Conservation (phyloP, 805 yeast species). For the Nakazawaea wyomingensis region DNA sequence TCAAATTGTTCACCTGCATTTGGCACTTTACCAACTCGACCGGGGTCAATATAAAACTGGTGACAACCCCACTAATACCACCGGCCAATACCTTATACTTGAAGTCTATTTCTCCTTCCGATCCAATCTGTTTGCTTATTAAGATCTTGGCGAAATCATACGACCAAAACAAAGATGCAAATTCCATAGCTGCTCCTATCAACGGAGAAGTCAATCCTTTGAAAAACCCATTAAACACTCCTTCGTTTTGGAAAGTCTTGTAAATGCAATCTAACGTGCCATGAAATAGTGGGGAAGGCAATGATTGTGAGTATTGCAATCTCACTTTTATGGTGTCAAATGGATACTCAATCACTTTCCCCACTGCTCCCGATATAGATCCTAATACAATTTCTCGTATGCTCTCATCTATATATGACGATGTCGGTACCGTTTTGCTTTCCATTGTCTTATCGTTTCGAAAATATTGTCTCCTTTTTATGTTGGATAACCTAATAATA, state of each 20-base stretch:
- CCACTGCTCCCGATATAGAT: constrained; percentile 71
- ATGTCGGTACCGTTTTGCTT: background rate
- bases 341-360: constrained; percentile 85
- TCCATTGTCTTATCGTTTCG: background rate
- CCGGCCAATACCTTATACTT: constrained; percentile 54
- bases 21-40: constrained; percentile 88
- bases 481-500: too few relatives aligned
- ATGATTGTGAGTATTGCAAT: constrained; percentile 66
- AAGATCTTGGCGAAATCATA: constrained; percentile 45
- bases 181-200: constrained; percentile 86
- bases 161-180: constrained; percentile 69
- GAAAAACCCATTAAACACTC: constrained; percentile 66
- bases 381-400: constrained; percentile 41
- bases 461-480: too few relatives aligned
- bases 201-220: constrained; percentile 78
- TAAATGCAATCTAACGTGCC: constrained; percentile 65
- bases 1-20: constrained; percentile 61
- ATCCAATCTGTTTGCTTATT: constrained; percentile 14
- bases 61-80: constrained; percentile 74
- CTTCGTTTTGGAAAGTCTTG: constrained; percentile 63
- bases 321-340: constrained; percentile 91
- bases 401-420: constrained; percentile 7
- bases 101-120: constrained; percentile 20
- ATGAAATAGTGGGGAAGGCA: constrained; percentile 39
- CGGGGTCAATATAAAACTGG: constrained; percentile 83